Conservation (phyloP, 2,329 filamentous ascomycete species). For the Dactylellina haptotyla region DNA sequence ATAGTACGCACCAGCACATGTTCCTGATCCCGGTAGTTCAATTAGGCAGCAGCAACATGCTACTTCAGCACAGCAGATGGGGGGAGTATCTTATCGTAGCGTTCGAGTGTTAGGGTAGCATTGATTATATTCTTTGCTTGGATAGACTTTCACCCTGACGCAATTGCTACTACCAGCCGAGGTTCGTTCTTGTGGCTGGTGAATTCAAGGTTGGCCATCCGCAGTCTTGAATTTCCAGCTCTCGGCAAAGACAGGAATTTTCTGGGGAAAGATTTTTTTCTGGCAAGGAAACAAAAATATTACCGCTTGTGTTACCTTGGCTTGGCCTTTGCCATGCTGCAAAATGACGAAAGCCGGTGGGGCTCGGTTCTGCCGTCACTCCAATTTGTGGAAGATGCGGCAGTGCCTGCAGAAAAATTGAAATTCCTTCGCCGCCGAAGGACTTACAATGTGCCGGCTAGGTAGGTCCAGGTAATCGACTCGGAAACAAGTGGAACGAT, state of each 20-base stretch:
- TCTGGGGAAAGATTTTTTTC: not conserved
- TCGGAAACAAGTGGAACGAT: constrained; percentile 5
- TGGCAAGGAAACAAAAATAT: not conserved
- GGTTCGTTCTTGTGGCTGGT: constrained; percentile 43
- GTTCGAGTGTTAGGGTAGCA: constrained; percentile 52
- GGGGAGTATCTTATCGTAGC: constrained; percentile 51
- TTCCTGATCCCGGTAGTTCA: constrained; percentile 52
- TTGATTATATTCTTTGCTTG: constrained; percentile 48
- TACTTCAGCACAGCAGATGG: constrained; percentile 24
- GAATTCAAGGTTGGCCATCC: not conserved
- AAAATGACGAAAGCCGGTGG: constrained; percentile 43
- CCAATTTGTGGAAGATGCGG: constrained; percentile 28
- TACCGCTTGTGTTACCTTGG: constrained; percentile 45
- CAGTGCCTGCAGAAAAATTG: constrained; percentile 41
- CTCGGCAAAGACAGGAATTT: not conserved
- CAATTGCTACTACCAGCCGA: constrained; percentile 51
- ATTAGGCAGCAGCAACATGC: constrained; percentile 53
- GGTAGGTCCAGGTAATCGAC: not conserved
- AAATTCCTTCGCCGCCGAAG: constrained; percentile 8
- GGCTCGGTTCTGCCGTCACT: constrained; percentile 39
- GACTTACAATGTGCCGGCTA: not conserved
- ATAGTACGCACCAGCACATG: constrained; percentile 51
- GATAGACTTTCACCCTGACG: constrained; percentile 39
- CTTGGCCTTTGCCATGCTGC: constrained; percentile 28
- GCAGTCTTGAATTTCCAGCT: constrained; percentile 10